phyloP scores from a whole-genome alignment of 495 filamentous ascomycete species.

The Podospora fimiseda region DNA sequence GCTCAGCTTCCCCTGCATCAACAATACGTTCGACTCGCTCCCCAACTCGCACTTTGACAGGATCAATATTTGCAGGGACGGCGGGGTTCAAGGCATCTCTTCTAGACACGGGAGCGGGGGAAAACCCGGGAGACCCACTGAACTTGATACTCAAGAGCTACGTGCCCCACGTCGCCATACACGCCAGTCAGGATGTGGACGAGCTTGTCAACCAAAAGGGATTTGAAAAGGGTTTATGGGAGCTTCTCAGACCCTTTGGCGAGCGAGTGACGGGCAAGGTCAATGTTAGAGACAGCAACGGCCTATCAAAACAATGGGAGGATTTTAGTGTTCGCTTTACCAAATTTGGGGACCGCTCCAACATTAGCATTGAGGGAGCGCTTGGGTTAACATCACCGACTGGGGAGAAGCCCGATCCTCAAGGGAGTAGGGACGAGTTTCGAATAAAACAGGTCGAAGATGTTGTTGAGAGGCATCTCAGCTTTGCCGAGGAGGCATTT shows the following conservation, averaged over 20 bases:
- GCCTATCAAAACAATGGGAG: constrained; percentile 73
- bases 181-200: constrained; percentile 77
- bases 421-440: neutral
- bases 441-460: constrained; percentile 38
- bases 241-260: constrained; percentile 85
- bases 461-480: constrained; percentile 48
- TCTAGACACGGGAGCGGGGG: constrained; percentile 43
- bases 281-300: constrained; percentile 80
- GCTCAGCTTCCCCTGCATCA: constrained; percentile 52
- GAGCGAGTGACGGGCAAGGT: constrained; percentile 83
- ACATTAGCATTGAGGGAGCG: constrained; percentile 34
- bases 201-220: constrained; percentile 77
- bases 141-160: constrained; percentile 76
- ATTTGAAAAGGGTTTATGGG: constrained; percentile 67
- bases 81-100: constrained; percentile 25
- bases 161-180: constrained; percentile 78
- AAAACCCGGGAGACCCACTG: constrained; percentile 54
- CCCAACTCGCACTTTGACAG: constrained; percentile 45
- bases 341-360: constrained; percentile 55
- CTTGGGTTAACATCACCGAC: constrained; percentile 18
- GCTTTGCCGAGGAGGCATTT: constrained; percentile 45
- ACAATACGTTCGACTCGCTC: constrained; percentile 37
- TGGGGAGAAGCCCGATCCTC: constrained; percentile 20
- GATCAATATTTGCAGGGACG: constrained; percentile 40
- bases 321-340: constrained; percentile 87